A percentile compares a stretch with the other conserved stretches of the same genome.
These are phyloP conservation scores for Kwoniella newhampshirensis DNA, from an alignment of 768 basidiomycete genomes.

Conservation along the genomic window DNA sequence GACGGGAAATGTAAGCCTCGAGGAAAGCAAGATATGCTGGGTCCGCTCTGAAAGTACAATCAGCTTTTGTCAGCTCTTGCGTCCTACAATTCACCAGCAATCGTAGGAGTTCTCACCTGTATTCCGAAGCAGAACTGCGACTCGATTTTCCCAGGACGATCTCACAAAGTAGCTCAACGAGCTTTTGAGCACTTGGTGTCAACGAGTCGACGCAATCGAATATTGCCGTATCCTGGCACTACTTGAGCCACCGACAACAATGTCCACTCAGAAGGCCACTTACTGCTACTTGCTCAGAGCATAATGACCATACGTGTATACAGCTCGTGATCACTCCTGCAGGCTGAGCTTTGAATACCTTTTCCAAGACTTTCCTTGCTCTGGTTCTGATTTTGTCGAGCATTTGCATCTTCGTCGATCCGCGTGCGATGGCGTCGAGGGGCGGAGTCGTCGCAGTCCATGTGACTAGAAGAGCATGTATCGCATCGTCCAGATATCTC, in stretches of 20 bases:
- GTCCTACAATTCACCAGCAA: neutral
- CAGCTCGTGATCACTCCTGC: slow-evolving; percentile 79
- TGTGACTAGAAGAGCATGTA: slow-evolving; percentile 71
- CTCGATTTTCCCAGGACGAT: slow-evolving; percentile 51
- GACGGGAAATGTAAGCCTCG: slow-evolving; percentile 73
- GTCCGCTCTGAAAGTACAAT: slow-evolving; percentile 14
- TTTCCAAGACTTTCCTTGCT: slow-evolving; percentile 76
- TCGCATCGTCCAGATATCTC: slow-evolving; percentile 73
- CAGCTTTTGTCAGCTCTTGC: neutral
- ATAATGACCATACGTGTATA: slow-evolving; percentile 72
- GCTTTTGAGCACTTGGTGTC: slow-evolving; percentile 76
- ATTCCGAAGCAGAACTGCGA: slow-evolving; percentile 7
- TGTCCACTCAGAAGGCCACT: neutral
- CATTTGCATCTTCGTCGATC: slow-evolving; percentile 55
- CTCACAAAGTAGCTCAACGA: slow-evolving; percentile 86
- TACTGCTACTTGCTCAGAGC: slow-evolving; percentile 55
- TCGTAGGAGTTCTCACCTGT: neutral
- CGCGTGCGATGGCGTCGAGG: slow-evolving; percentile 8
- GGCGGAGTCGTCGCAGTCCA: slow-evolving; percentile 60
- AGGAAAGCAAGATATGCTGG: slow-evolving; percentile 62
- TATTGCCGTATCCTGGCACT: slow-evolving; percentile 27
- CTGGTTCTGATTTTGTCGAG: slow-evolving; percentile 67
- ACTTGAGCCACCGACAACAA: neutral
- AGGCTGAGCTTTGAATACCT: slow-evolving; percentile 76
- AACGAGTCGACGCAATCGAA: slow-evolving; percentile 84